A percentile compares a stretch with the other conserved stretches of the same genome.
phyloP scores from a whole-genome alignment of 345 rosid genomes.

The Stellera chamaejasme region DNA sequence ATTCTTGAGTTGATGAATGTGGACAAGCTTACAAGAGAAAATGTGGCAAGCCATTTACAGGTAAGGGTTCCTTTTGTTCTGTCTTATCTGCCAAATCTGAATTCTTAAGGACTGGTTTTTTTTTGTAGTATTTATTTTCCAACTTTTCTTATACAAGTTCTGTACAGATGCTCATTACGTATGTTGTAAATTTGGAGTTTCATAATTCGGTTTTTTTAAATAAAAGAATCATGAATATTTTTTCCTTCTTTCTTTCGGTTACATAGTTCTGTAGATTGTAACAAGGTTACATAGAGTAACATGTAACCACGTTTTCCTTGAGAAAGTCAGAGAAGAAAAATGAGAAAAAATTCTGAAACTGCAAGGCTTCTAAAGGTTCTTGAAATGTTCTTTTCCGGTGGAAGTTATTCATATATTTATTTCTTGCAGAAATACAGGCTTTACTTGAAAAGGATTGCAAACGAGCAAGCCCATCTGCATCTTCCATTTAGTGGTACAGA shows the following conservation, averaged over 20 bases:
- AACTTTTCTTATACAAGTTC: constrained; percentile 1
- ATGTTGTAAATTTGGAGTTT: too few species aligned
- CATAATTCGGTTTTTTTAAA: too few species aligned
- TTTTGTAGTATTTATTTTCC: background rate
- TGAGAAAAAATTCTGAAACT: too few species aligned
- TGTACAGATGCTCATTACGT: background rate
- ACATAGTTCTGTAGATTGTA: too few species aligned
- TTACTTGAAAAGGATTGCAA: constrained; percentile 61
- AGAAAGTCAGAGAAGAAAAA: too few species aligned
- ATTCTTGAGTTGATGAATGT: constrained; percentile 91
- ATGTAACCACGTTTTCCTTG: too few species aligned
- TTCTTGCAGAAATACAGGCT: constrained; percentile 67
- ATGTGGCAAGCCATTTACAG: constrained; percentile 98
- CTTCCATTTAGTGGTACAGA: constrained; percentile 44
- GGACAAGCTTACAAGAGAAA: constrained; percentile 82
- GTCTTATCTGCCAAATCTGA: too few species aligned
- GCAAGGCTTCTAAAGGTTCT: too few species aligned
- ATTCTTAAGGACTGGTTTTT: background rate
- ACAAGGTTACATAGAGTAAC: too few species aligned
- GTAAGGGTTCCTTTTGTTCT: constrained; percentile 20
- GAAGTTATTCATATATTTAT: constrained; percentile 16
- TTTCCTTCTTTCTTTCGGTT: too few species aligned
- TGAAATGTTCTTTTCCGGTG: background rate
- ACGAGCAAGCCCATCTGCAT: constrained; percentile 61
- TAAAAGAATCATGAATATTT: too few species aligned